Evolutionary conservation across 2,329 filamentous ascomycete genomes (phyloP).

Genomic region (Colletotrichum kahawae): DNA sequence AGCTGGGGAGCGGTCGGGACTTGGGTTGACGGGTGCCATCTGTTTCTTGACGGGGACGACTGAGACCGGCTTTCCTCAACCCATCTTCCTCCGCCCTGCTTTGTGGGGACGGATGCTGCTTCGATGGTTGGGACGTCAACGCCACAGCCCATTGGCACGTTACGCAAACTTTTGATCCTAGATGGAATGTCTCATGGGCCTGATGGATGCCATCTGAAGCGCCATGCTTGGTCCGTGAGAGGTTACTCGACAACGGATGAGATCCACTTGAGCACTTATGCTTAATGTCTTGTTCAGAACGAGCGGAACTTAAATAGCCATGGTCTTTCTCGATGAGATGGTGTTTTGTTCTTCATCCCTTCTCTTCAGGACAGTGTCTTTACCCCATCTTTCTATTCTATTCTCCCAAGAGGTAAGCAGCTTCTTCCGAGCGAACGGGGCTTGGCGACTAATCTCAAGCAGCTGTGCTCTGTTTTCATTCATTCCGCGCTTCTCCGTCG

Average conservation of each 20-base stretch:
- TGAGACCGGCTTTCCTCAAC: slow-evolving; percentile 9
- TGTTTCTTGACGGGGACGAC: neutral
- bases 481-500: slow-evolving; percentile 14
- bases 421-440: neutral
- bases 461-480: slow-evolving; percentile 35
- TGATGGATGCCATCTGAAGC: slow-evolving; percentile 11
- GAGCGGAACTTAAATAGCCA: slow-evolving; percentile 7
- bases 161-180: neutral
- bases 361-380: slow-evolving; percentile 13
- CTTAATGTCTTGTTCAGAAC: neutral
- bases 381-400: slow-evolving; percentile 10
- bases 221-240: neutral
- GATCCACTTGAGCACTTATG: slow-evolving; percentile 4
- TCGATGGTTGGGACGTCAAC: neutral
- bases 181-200: slow-evolving; percentile 8
- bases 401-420: slow-evolving; percentile 12
- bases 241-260: neutral
- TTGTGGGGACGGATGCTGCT: slow-evolving; percentile 2
- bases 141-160: neutral
- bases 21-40: slow-evolving; percentile 14
- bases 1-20: neutral
- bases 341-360: slow-evolving; percentile 9
- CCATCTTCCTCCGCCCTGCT: neutral
- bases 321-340: neutral
- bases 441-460: neutral